Evolutionary conservation across 2,329 filamentous ascomycete species (phyloP), one percentile per base, ranked within the genome.

Genomic region (Neofusicoccum laricinum): DNA sequence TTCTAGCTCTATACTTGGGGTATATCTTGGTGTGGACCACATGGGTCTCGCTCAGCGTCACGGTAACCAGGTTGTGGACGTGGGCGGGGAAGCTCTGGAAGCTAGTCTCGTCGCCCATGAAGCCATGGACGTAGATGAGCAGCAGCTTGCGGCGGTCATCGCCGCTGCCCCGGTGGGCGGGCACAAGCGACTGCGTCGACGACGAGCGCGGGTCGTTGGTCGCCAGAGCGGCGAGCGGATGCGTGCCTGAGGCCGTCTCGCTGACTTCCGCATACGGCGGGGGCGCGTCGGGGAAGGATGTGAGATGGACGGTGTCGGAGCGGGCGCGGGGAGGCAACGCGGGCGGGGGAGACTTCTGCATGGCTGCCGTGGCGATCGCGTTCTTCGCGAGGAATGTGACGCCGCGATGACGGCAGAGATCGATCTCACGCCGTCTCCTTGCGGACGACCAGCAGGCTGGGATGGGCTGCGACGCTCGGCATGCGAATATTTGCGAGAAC

Each of bases 81-180:
- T 97, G 92, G 7, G 90, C 90, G 0, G 93, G 93, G 70, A 97
- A 96, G 49, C 90, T 91, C 67, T 88, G 86, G 73, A 97, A 97
- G 65, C 91, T 96, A 36, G 90, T 90, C 75, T 95, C 91, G 66
- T 91, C 90, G 59, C 93, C 93, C 83, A 95, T 90, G 78, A 96
- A 97, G 66, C 93, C 93, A 79, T 97, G 93, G 64, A 97, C 88
- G 74, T 93, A 97, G 61, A 97, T 81, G 21, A 96, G 74, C 1
- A 97, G 83, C 25, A 97, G 81, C 30, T 82, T 84, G 57, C 86
- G 79, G 25, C 77, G 74, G n/a, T 75, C 73, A 32, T 73, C 68
- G 14, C 72, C 69, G 36, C 65, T 46, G 3, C 74, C 69, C 12
- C 70, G 70, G 36, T 77, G 72, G 3, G 65, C 63, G 25, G 80